These are phyloP conservation scores for Tillandsia leiboldiana DNA, from an alignment of 176 grass and related monocot genomes.

Conservation along the genomic window DNA sequence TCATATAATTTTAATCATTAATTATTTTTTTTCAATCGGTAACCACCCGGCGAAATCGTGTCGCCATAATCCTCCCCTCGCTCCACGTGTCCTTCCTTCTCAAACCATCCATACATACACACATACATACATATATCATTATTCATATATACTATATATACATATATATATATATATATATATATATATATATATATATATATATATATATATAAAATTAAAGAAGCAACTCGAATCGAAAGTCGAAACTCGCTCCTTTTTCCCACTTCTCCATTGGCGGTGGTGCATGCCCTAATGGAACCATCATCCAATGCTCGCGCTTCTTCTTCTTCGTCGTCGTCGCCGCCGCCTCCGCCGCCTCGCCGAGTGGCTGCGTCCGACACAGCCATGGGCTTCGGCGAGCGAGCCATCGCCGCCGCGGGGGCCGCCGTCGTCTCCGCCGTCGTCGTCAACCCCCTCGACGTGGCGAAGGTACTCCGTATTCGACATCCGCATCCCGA, in stretches of 20 bases:
- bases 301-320: neutral
- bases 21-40: too few relatives aligned
- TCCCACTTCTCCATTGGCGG: too few relatives aligned
- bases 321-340: too few relatives aligned
- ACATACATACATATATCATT: too few relatives aligned
- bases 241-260: too few relatives aligned
- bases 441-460: conserved; percentile 84
- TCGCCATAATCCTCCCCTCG: neutral
- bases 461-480: conserved; percentile 68
- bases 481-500: neutral
- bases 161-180: too few relatives aligned
- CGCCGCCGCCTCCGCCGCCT: conserved; percentile 12
- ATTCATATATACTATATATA: too few relatives aligned
- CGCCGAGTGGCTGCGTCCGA: conserved; percentile 21
- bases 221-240: too few relatives aligned
- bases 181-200: too few relatives aligned
- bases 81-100: neutral
- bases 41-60: neutral
- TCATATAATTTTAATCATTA: too few relatives aligned
- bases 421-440: conserved; percentile 71
- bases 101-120: neutral
- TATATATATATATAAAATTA: too few relatives aligned
- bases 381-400: conserved; percentile 42
- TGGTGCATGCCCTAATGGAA: neutral
- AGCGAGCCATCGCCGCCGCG: conserved; percentile 59